phyloP scores from a whole-genome alignment of 2,329 filamentous ascomycete genomes.

The Colletotrichum musicola region DNA sequence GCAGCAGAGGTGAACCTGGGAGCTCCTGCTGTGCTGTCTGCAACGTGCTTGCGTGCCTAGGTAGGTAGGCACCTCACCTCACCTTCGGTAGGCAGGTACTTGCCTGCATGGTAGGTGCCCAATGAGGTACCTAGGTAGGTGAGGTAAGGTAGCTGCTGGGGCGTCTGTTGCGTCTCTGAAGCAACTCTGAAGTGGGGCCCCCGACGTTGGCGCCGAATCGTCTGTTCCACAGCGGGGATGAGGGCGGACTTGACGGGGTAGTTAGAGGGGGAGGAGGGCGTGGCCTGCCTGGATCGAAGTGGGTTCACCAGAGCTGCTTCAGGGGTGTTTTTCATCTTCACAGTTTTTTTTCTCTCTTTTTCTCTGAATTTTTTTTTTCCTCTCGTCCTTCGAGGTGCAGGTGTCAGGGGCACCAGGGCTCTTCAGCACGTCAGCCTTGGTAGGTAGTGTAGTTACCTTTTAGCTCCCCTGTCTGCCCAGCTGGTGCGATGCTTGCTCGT shows the following conservation, averaged over 20 bases:
- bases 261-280: neutral
- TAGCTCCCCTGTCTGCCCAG: conserved; percentile 17
- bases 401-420: conserved; percentile 3
- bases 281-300: conserved; percentile 5
- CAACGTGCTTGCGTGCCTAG: conserved; percentile 4
- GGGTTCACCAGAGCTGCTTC: conserved; percentile 6
- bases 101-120: too few species aligned
- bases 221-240: conserved; percentile 35
- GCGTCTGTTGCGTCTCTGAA: too few species aligned
- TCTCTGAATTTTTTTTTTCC: neutral
- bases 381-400: neutral
- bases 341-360: neutral
- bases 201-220: conserved; percentile 37
- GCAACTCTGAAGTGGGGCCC: conserved; percentile 1
- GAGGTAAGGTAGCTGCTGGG: too few species aligned
- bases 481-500: neutral
- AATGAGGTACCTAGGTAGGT: too few species aligned
- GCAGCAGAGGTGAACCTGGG: conserved; percentile 26
- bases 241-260: conserved; percentile 27
- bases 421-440: conserved; percentile 28
- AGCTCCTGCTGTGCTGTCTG: conserved; percentile 14
- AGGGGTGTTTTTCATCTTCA: conserved; percentile 3
- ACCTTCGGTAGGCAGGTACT: too few species aligned
- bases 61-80: too few species aligned
- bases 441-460: neutral